These are phyloP conservation scores for Pilasporangium apinafurcum DNA, from an alignment of 352 stramenopile genomes.

Conservation along the genomic window DNA sequence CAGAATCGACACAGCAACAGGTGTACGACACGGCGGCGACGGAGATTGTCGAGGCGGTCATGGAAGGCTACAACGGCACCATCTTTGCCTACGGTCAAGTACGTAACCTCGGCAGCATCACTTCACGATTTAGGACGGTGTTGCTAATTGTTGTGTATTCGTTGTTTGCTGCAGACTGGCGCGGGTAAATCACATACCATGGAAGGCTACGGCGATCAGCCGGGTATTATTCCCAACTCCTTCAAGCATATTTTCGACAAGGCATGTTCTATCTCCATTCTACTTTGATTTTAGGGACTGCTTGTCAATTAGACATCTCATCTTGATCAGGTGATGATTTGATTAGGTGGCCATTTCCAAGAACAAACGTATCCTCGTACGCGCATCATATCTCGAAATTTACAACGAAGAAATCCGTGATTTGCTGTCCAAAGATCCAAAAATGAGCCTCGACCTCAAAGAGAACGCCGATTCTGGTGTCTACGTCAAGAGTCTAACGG, in stretches of 20 bases:
- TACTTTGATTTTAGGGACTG: no score
- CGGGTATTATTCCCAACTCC: constrained; percentile 87
- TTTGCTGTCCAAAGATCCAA: constrained; percentile 86
- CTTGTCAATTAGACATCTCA: no score
- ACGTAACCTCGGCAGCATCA: no score
- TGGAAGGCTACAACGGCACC: constrained; percentile 91
- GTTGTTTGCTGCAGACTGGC: no score
- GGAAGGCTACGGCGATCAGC: constrained; percentile 74
- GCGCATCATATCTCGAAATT: constrained; percentile 95
- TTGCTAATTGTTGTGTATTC: no score
- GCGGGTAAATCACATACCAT: constrained; percentile 89
- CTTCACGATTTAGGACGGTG: no score
- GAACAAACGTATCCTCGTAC: constrained; percentile 95
- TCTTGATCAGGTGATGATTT: background rate
- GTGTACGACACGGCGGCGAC: constrained; percentile 90
- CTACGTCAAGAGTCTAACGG: constrained; percentile 85
- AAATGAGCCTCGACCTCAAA: constrained; percentile 82
- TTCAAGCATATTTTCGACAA: constrained; percentile 91
- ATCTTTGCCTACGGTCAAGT: constrained; percentile 90
- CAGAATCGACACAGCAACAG: constrained; percentile 90
- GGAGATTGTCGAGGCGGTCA: constrained; percentile 89
- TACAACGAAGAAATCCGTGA: constrained; percentile 98
- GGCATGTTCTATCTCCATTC: no score
- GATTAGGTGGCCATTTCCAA: constrained; percentile 62
- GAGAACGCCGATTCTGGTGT: constrained; percentile 89